These are phyloP conservation scores for Aureobasidium sp. DNA, from an alignment of 2,329 filamentous ascomycete genomes.

Conservation along the genomic window DNA sequence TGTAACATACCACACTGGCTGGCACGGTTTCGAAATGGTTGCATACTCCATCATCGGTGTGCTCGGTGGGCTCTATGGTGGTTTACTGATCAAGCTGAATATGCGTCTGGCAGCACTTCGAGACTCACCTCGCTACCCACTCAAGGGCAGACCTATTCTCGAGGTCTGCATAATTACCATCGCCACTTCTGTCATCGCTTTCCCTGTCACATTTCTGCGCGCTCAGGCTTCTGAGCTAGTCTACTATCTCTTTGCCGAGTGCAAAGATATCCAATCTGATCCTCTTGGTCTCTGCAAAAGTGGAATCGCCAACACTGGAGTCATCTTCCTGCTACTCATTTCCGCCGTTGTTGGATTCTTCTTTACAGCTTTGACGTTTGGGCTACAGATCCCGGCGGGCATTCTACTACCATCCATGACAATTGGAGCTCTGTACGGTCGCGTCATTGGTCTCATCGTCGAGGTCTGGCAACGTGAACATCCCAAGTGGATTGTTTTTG, in stretches of 20 bases:
- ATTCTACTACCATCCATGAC: slow-evolving; percentile 96
- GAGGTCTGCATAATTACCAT: slow-evolving; percentile 76
- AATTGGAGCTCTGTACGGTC: slow-evolving; percentile 82
- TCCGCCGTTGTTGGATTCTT: slow-evolving; percentile 78
- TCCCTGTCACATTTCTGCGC: slow-evolving; percentile 92
- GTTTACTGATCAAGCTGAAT: slow-evolving; percentile 89
- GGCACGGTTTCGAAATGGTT: slow-evolving; percentile 89
- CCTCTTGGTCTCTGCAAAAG: slow-evolving; percentile 85
- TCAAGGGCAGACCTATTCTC: slow-evolving; percentile 59
- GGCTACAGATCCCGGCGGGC: slow-evolving; percentile 85
- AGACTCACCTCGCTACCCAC: slow-evolving; percentile 51
- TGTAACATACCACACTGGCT: slow-evolving; percentile 81
- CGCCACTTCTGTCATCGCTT: slow-evolving; percentile 82
- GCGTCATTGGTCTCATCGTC: slow-evolving; percentile 80
- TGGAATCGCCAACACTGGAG: slow-evolving; percentile 70
- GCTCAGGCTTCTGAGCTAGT: slow-evolving; percentile 87
- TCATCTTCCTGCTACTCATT: slow-evolving; percentile 72
- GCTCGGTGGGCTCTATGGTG: slow-evolving; percentile 86
- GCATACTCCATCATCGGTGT: slow-evolving; percentile 83
- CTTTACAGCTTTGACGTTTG: slow-evolving; percentile 81
- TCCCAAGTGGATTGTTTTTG: slow-evolving; percentile 68
- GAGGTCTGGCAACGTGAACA: slow-evolving; percentile 78
- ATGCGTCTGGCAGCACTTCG: slow-evolving; percentile 79
- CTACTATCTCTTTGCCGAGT: slow-evolving; percentile 86
- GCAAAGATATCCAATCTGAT: slow-evolving; percentile 71